Percentiles rank a stretch among this genome's conserved stretches.
Conservation (phyloP, 2,329 filamentous ascomycete genomes). For the Paraphaeosphaeria sporulosa region DNA sequence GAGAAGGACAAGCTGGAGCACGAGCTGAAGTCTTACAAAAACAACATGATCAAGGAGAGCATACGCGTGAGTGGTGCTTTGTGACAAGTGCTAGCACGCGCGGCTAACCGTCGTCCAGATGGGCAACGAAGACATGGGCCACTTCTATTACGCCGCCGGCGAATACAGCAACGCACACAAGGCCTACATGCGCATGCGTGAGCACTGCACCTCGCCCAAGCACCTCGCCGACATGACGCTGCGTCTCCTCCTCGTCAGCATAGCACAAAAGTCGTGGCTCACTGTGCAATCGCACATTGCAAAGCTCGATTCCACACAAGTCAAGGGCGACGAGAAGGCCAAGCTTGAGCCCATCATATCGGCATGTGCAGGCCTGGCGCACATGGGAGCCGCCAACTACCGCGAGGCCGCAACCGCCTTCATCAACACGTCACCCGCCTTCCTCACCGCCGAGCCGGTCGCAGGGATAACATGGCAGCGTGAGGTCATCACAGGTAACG, state of each 20-base stretch:
- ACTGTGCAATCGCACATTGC: constrained; percentile 69
- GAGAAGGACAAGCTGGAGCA: constrained; percentile 80
- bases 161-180: constrained; percentile 77
- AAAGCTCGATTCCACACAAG: constrained; percentile 61
- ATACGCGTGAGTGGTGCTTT: constrained; percentile 70
- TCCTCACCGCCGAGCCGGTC: constrained; percentile 51
- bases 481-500: constrained; percentile 80
- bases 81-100: neutral
- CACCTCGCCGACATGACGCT: constrained; percentile 85
- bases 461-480: constrained; percentile 66
- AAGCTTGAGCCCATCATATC: constrained; percentile 71
- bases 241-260: constrained; percentile 76
- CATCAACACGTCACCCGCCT: constrained; percentile 65
- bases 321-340: constrained; percentile 64
- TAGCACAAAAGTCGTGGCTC: constrained; percentile 81
- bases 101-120: constrained; percentile 65
- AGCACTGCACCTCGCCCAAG: constrained; percentile 82
- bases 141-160: constrained; percentile 81
- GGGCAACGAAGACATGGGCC: constrained; percentile 90
- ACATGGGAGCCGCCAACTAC: constrained; percentile 65
- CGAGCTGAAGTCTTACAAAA: constrained; percentile 92
- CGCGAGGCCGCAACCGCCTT: constrained; percentile 76
- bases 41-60: constrained; percentile 96
- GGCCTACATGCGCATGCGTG: constrained; percentile 84
- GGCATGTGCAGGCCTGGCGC: constrained; percentile 67